Evolutionary conservation across 306 rosid species (phyloP).

Genomic region (Cucumis sativus): Cucumber_9930_V3 NC_026659.2:3126001-3126500

Average conservation of each 20-base stretch:
- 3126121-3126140: not conserved
- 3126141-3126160: not conserved
- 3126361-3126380: not conserved
- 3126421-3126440: not conserved
- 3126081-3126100: not conserved
- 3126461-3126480: not conserved
- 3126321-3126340: not conserved
- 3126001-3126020: slow-evolving; percentile 54
- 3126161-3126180: not conserved
- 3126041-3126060: slow-evolving; percentile 79
- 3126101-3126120: not conserved
- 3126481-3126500: not conserved
- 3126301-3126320: not conserved
- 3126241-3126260: not conserved
- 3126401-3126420: not conserved
- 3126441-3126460: too few species aligned
- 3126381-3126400: not conserved
- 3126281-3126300: not conserved
- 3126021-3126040: slow-evolving; percentile 55
- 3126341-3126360: not conserved
- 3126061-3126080: slow-evolving; percentile 42
- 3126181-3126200: not conserved
- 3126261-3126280: not conserved
- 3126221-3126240: not conserved
- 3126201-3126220: not conserved